Conservation (phyloP, 257 asterid species). For the Datura wrightii region DNA sequence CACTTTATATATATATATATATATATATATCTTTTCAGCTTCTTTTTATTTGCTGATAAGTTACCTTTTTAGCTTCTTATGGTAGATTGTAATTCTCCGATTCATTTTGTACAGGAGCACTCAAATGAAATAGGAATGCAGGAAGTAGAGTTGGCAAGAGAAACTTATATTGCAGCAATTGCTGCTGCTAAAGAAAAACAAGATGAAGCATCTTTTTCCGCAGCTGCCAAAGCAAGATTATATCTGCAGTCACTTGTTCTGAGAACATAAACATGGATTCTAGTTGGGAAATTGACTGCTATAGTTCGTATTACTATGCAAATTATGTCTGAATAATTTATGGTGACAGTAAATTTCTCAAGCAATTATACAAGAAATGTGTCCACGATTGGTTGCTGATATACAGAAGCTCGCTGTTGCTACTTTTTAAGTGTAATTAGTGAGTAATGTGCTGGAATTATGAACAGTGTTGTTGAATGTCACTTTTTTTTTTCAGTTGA, state of each 20-base stretch:
- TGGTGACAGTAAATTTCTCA: background rate
- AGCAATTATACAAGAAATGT: background rate
- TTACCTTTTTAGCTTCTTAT: background rate
- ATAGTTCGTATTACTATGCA: background rate
- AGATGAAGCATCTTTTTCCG: conserved; percentile 77
- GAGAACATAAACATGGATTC: conserved; percentile 33
- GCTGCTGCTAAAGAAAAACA: conserved; percentile 72
- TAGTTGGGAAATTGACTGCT: conserved; percentile 14
- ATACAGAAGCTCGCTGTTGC: conserved; percentile 3
- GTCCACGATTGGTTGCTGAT: background rate
- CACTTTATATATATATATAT: too few relatives aligned
- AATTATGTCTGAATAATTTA: conserved; percentile 7
- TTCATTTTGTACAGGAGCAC: conserved; percentile 55
- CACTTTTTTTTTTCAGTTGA: background rate
- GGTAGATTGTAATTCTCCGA: background rate
- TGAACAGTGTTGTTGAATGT: background rate
- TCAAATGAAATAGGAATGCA: conserved; percentile 56
- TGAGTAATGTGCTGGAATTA: conserved; percentile 1
- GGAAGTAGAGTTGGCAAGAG: conserved; percentile 77
- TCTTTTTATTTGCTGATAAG: background rate
- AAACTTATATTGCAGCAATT: conserved; percentile 73
- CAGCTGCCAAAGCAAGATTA: conserved; percentile 76
- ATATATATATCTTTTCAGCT: background rate
- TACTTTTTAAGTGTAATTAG: background rate
- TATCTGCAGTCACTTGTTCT: conserved; percentile 65